Percentiles rank a stretch among this genome's conserved stretches.
These are phyloP conservation scores for Boletus bicolor DNA, from an alignment of 768 basidiomycete genomes.

Conservation along the genomic window DNA sequence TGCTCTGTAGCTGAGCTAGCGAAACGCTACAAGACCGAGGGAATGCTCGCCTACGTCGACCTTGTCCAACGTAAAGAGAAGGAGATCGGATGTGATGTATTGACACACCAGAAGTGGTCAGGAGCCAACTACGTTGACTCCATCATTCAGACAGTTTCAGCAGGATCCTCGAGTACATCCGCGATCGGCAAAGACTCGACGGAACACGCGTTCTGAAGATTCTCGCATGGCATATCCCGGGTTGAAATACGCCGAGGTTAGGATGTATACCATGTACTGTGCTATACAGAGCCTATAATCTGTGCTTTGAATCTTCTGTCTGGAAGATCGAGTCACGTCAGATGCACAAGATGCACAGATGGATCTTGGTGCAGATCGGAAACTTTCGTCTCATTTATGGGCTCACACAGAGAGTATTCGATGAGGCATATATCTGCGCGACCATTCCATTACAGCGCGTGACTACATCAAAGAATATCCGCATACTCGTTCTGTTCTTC, in stretches of 20 bases:
- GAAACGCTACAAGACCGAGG: slow-evolving; percentile 75
- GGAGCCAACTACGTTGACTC: slow-evolving; percentile 89
- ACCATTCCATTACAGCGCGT: not conserved
- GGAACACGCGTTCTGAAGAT: slow-evolving; percentile 69
- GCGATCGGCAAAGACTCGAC: slow-evolving; percentile 85
- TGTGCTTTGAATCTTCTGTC: not conserved
- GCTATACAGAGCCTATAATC: not conserved
- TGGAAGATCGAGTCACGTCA: slow-evolving; percentile 6
- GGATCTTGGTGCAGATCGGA: slow-evolving; percentile 16
- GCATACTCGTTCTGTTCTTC: not conserved
- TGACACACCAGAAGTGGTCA: slow-evolving; percentile 96
- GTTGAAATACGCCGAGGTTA: slow-evolving; percentile 2
- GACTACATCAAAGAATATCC: slow-evolving; percentile 4
- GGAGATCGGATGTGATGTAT: slow-evolving; percentile 83
- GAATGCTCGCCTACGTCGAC: slow-evolving; percentile 91
- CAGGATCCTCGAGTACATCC: slow-evolving; percentile 86
- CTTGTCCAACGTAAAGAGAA: slow-evolving; percentile 86
- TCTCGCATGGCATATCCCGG: not conserved
- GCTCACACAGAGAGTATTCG: not conserved
- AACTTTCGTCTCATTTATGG: not conserved
- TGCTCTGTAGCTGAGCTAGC: slow-evolving; percentile 66
- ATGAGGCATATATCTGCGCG: not conserved
- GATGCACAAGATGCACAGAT: slow-evolving; percentile 3
- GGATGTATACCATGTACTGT: not conserved
- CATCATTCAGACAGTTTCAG: slow-evolving; percentile 78